Conservation (phyloP, 2,329 filamentous ascomycete species). For the Hypoxylon sp. region DNA sequence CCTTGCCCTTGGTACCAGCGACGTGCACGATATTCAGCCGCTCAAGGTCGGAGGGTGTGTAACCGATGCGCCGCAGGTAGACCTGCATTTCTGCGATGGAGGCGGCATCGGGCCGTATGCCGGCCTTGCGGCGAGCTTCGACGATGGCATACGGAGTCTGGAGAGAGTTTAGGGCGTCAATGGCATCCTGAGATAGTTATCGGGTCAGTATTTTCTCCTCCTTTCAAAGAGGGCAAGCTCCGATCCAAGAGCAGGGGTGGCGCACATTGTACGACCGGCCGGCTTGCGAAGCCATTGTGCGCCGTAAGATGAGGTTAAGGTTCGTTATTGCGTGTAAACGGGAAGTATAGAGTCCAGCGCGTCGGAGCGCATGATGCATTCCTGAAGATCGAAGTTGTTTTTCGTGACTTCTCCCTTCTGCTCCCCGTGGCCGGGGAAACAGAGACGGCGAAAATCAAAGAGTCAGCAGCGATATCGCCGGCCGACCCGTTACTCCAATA, state of each 20-base stretch:
- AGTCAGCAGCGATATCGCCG: conserved; percentile 30
- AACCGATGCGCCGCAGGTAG: conserved; percentile 80
- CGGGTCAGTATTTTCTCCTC: conserved; percentile 10
- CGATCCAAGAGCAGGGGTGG: conserved; percentile 3
- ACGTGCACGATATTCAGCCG: conserved; percentile 74
- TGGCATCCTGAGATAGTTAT: conserved; percentile 71
- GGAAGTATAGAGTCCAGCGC: conserved; percentile 16
- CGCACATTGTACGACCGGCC: conserved; percentile 41
- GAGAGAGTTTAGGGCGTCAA: conserved; percentile 84
- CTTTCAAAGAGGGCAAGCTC: not conserved
- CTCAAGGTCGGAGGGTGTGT: conserved; percentile 66
- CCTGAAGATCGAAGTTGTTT: conserved; percentile 17
- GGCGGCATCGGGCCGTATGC: conserved; percentile 72
- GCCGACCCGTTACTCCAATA: not conserved
- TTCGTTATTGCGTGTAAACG: conserved; percentile 19
- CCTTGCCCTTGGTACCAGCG: conserved; percentile 80
- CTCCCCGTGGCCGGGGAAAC: conserved; percentile 18
- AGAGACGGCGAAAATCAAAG: conserved; percentile 23
- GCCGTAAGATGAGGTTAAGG: conserved; percentile 18
- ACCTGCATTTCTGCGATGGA: conserved; percentile 80
- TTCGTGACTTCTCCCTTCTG: conserved; percentile 13
- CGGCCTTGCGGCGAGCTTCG: conserved; percentile 78
- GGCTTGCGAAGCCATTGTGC: conserved; percentile 40
- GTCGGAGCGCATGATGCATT: conserved; percentile 44
- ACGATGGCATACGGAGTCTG: conserved; percentile 87